Evolutionary conservation across 164 flowering plant genomes (phyloP), one percentile per base, ranked within the genome.

Genomic region (Vitis amurensis): DNA sequence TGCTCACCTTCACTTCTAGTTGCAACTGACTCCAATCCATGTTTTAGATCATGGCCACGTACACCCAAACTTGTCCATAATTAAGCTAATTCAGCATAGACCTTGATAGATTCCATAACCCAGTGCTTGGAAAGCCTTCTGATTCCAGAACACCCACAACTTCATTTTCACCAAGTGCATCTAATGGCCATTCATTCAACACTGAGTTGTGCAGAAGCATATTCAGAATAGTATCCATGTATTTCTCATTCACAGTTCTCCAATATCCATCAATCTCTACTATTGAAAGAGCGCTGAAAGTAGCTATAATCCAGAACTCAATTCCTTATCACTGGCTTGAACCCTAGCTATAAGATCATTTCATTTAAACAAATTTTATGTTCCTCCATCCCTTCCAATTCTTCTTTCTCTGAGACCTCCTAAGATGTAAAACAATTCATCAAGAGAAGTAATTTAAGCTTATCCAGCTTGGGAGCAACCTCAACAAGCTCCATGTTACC

Each of bases 311-410:
- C 87, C 97, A 55, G 69, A 77, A 70, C 77, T 82, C 77, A 95
- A 72, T 72, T 95, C 97, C 49, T 78, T 89, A 63, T 95, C 92
- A 77, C 99, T 95, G 5, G 99, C 97, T 73, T 93, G 99, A 70
- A 95, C 74, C 76, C 57, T 79, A 10, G 78, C 75, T 17, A 79
- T 76, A 53, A 95, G 89, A 84, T 91, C 94, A 50, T 80, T 80
- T 98, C 98, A 95, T 29, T 27, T 77, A 69, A 84, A 92, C 61
- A 91, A 74, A 19, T 19, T 19, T 19, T 19, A 19, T 19, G 23
- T 19, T 19, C 23, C 23, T 19, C 23, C 23, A 19, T 1, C 23
- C 23, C 23, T 19, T 77, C 81, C 14, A 61, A 12, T 2, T 71
- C 80, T n/a, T 74, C 84, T 81, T 80, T 83, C 44, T 79, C 90